A percentile compares a stretch with the other conserved stretches of the same genome.
These are phyloP conservation scores for Fraxinus dipetala DNA, from an alignment of 305 asterid genomes.

Conservation along the genomic window DNA sequence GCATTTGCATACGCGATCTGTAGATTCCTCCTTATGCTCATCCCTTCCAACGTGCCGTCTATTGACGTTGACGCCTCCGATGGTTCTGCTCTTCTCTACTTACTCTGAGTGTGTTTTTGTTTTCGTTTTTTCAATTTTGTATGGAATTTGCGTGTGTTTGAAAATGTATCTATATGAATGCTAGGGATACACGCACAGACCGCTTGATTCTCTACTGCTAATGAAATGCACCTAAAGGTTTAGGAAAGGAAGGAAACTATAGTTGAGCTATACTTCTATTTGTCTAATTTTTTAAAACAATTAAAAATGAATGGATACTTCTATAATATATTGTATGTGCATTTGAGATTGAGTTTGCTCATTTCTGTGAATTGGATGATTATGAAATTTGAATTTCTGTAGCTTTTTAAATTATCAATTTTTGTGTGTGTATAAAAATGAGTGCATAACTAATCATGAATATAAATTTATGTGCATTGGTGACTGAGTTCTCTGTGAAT, in stretches of 20 bases:
- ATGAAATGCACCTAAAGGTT: neutral
- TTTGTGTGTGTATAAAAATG: neutral
- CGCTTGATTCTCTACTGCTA: neutral
- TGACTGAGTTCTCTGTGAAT: conserved; percentile 11
- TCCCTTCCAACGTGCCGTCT: conserved; percentile 86
- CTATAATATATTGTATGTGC: neutral
- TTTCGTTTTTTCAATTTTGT: neutral
- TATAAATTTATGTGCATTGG: neutral
- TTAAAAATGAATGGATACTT: neutral
- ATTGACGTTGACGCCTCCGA: conserved; percentile 91
- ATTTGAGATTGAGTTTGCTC: neutral
- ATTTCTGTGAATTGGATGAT: neutral
- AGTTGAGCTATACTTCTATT: neutral
- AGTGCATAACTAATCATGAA: neutral
- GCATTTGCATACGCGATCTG: conserved; percentile 78
- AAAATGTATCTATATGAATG: neutral
- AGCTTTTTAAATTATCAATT: neutral
- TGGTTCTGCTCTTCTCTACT: conserved; percentile 36
- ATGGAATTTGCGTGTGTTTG: neutral
- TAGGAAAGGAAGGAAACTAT: neutral
- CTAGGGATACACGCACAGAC: neutral
- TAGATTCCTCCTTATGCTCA: conserved; percentile 72
- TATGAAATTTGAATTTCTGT: neutral
- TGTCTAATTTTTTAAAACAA: neutral
- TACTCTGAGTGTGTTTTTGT: neutral